These are phyloP conservation scores for Metschnikowia vanudenii DNA, from an alignment of 805 yeast genomes.

Conservation along the genomic window DNA sequence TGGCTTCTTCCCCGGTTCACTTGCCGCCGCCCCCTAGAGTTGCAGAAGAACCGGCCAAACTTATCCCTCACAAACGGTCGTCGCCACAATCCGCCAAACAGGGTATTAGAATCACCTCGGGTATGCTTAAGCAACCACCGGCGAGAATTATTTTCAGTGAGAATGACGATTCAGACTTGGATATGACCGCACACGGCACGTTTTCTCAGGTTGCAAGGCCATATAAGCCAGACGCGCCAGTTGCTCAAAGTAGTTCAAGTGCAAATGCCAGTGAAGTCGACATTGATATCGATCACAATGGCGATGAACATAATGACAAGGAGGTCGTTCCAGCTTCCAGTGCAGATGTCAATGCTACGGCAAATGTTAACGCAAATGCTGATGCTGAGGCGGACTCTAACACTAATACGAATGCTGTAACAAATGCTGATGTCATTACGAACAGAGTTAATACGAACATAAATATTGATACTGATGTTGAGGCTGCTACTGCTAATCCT, in stretches of 20 bases:
- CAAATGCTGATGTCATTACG: no score
- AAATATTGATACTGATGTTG: no score
- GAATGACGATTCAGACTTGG: constrained; percentile 12
- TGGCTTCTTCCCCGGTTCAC: constrained; percentile 18
- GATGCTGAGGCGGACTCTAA: no score
- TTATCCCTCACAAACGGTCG: constrained; percentile 32
- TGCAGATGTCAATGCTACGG: no score
- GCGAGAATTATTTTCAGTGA: constrained; percentile 9
- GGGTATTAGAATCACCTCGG: constrained; percentile 37
- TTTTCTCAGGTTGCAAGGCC: constrained; percentile 6
- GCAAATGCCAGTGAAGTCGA: not conserved
- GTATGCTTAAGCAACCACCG: constrained; percentile 29
- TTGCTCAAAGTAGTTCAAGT: no score
- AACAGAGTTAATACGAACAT: no score
- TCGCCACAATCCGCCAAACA: constrained; percentile 16
- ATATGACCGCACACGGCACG: constrained; percentile 2
- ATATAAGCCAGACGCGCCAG: not conserved
- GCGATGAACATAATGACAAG: not conserved
- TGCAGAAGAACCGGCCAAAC: not conserved
- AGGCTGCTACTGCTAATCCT: no score
- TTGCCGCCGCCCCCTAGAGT: constrained; percentile 30
- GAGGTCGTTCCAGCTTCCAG: no score
- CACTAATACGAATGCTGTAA: no score
- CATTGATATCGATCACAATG: not conserved
- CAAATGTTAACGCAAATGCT: no score